These are phyloP conservation scores for Lichtheimia ramosa DNA, from an alignment of 371 early-diverging fungal species.

Conservation along the genomic window DNA sequence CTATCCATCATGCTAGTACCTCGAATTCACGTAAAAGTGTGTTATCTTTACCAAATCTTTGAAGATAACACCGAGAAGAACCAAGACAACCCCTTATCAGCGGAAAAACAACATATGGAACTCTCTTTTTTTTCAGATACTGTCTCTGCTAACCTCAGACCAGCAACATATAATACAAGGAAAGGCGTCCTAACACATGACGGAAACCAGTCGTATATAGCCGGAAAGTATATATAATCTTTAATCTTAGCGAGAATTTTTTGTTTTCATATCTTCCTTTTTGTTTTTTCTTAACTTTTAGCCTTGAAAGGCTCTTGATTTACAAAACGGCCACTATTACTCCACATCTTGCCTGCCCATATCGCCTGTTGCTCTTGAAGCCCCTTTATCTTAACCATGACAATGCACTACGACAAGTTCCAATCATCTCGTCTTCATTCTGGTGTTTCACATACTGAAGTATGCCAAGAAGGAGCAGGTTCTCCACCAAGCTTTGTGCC, in stretches of 20 bases:
- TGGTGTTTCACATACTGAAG: too few species aligned
- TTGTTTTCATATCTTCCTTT: slow-evolving; percentile 8
- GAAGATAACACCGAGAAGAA: neutral
- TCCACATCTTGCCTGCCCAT: slow-evolving; percentile 1
- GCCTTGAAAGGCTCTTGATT: slow-evolving; percentile 1
- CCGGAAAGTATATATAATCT: slow-evolving; percentile 19
- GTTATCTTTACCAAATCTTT: too few species aligned
- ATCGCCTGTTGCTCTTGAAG: neutral
- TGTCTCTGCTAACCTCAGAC: slow-evolving; percentile 30
- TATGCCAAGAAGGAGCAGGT: too few species aligned
- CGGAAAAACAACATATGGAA: slow-evolving; percentile 10
- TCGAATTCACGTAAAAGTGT: too few species aligned
- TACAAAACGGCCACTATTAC: slow-evolving; percentile 7
- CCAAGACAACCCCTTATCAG: slow-evolving; percentile 14
- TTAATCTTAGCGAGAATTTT: slow-evolving; percentile 2
- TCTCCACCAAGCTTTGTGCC: slow-evolving; percentile 1
- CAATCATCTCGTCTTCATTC: too few species aligned
- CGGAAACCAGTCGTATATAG: slow-evolving; percentile 9
- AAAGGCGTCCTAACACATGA: slow-evolving; percentile 20
- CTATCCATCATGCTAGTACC: neutral
- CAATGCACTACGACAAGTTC: too few species aligned
- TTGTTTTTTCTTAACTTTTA: slow-evolving; percentile 8
- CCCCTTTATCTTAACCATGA: neutral
- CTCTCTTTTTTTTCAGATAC: slow-evolving; percentile 16
- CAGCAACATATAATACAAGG: slow-evolving; percentile 24